Base-by-base conservation (phyloP, 1,284 basidiomycete species). In the Fomitopsis schrenkii region DNA sequence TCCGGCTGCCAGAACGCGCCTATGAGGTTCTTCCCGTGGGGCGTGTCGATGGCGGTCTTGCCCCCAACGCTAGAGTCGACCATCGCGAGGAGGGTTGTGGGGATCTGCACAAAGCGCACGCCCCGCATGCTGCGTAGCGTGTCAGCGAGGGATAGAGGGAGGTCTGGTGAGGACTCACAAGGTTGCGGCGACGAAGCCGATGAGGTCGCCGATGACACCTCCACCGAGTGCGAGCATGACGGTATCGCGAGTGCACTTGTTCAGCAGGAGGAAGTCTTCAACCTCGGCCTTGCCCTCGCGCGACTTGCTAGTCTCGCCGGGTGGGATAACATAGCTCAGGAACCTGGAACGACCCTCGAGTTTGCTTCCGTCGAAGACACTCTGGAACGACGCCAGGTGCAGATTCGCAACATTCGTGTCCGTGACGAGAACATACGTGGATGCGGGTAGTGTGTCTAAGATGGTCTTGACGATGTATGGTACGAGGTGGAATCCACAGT, bases 1-100 rank as follows among this genome's bases (percentile, higher is more conserved):
- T 91, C 86, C 1, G 97, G 97, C 77, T 99, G 97, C 93, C 95
- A 96, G 82, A 99, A 99, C 3, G 97, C 92, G 64, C 97, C 97
- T 67, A 99, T 94, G 67, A 99, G 84, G 76, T 99, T 99, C 81
- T 99, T 99, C 63, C 97, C 97, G 66, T 91, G 88, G 3, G 90
- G 94, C 0, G 96, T 98, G 75, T 99, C 97, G 67, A 99, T 97
- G 36, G 97, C 97, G 0, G 97, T 99, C 82, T 99, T 99, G 54
- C 97, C 97, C 17, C 97, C 97, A 54, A 99, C 92, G 62, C 94
- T 90, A 1, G 95, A 97, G 77, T 99, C 97, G 46, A 99, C 97
- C 97, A 99, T 99, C 17, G 96, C 95, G 54, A 99, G 83, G 3
- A 99, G 81, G 0, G 95, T 98, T 0, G 97, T 98, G 0, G 97